Conservation (phyloP, 2,329 filamentous ascomycete species). For the Dactylellina cionopaga region DNA sequence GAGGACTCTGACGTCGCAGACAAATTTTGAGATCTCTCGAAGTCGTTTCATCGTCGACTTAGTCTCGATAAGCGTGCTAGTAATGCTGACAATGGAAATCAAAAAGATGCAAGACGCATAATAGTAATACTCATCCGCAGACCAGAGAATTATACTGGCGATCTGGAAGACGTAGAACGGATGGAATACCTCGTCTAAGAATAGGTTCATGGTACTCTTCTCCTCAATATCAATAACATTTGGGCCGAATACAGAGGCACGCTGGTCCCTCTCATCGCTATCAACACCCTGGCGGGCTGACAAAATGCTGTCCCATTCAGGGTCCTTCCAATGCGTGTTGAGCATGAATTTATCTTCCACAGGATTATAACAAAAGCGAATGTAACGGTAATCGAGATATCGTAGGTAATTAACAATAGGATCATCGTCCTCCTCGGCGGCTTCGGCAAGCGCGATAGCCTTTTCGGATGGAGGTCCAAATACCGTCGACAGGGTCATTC, state of each 20-base stretch:
- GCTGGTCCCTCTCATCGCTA: constrained; percentile 83
- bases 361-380: constrained; percentile 91
- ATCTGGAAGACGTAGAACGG: constrained; percentile 99
- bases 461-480: constrained; percentile 67
- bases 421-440: constrained; percentile 76
- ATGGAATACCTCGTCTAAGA: constrained; percentile 94
- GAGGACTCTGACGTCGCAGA: constrained; percentile 92
- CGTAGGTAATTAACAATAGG: constrained; percentile 79
- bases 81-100: constrained; percentile 92
- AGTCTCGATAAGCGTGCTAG: constrained; percentile 88
- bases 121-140: constrained; percentile 95
- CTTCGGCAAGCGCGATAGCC: constrained; percentile 66
- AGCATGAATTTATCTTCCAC: constrained; percentile 87
- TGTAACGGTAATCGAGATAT: constrained; percentile 89
- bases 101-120: constrained; percentile 94
- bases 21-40: constrained; percentile 90
- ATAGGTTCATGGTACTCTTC: constrained; percentile 81
- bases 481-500: constrained; percentile 71
- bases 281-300: constrained; percentile 82
- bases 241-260: constrained; percentile 85
- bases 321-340: constrained; percentile 92
- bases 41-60: constrained; percentile 89
- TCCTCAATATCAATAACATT: constrained; percentile 94
- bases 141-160: constrained; percentile 93
- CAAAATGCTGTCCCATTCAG: constrained; percentile 81